phyloP scores from a whole-genome alignment of 345 rosid species.

The Viola odorata region DNA sequence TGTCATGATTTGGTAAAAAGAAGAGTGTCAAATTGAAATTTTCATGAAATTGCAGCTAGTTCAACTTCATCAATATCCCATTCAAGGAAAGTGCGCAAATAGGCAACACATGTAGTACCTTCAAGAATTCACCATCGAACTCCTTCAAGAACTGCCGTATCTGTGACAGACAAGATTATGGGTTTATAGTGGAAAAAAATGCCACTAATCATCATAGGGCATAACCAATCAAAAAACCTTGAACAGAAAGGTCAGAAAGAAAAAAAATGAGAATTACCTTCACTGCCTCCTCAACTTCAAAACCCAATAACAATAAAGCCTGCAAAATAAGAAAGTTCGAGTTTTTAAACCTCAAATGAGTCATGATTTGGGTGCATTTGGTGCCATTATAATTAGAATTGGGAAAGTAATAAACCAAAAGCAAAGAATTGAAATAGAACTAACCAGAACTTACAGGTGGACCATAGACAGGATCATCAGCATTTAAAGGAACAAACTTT shows the following conservation, averaged over 20 bases:
- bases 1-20: too few species aligned
- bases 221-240: background rate
- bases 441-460: conserved; percentile 82
- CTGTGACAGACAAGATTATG: conserved; percentile 30
- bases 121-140: conserved; percentile 77
- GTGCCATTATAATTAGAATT: too few species aligned
- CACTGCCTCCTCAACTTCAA: conserved; percentile 52
- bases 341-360: background rate
- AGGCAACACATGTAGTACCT: conserved; percentile 35
- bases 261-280: conserved; percentile 38
- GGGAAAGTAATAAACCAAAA: background rate
- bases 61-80: background rate
- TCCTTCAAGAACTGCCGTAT: conserved; percentile 58
- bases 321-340: conserved; percentile 21
- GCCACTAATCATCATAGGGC: background rate
- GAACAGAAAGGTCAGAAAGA: background rate
- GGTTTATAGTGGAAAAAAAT: too few species aligned
- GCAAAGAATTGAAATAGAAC: conserved; percentile 12
- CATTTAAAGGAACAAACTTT: conserved; percentile 73
- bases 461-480: conserved; percentile 65
- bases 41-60: background rate
- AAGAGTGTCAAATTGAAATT: too few species aligned
- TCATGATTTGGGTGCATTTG: too few species aligned
- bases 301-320: conserved; percentile 74
- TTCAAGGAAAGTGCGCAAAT: background rate